Evolutionary conservation across 2,329 filamentous ascomycete species (phyloP).

Genomic region (Metarhizium anisopliae): DNA sequence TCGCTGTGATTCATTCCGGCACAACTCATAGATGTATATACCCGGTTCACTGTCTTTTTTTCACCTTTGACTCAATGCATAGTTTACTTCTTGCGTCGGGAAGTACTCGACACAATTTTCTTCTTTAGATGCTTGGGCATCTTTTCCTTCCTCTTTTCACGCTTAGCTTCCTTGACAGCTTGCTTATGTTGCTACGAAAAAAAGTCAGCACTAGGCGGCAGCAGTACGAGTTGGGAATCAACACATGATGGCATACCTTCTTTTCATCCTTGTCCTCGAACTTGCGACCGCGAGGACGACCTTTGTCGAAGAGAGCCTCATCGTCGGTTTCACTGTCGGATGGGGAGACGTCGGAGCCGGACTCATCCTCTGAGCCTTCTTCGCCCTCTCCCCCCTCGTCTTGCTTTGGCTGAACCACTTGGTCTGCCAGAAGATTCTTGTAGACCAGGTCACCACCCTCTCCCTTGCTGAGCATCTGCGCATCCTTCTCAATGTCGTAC

Average conservation of each 20-base stretch:
- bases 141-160: slow-evolving; percentile 87
- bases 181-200: slow-evolving; percentile 58
- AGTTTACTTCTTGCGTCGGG: slow-evolving; percentile 52
- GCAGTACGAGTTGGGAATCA: not conserved
- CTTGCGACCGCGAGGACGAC: slow-evolving; percentile 66
- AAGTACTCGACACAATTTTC: slow-evolving; percentile 58
- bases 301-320: slow-evolving; percentile 54
- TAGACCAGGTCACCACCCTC: slow-evolving; percentile 75
- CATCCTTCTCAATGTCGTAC: slow-evolving; percentile 90
- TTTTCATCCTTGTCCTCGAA: slow-evolving; percentile 91
- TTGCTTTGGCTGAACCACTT: slow-evolving; percentile 36
- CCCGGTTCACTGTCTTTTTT: slow-evolving; percentile 4
- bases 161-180: slow-evolving; percentile 89
- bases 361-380: slow-evolving; percentile 31
- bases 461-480: slow-evolving; percentile 64
- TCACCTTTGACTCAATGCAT: slow-evolving; percentile 5
- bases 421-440: slow-evolving; percentile 70
- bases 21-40: not conserved
- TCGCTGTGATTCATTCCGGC: not conserved
- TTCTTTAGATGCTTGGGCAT: slow-evolving; percentile 97
- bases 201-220: slow-evolving; percentile 13
- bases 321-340: slow-evolving; percentile 34
- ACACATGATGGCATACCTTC: slow-evolving; percentile 38
- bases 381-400: slow-evolving; percentile 29
- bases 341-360: slow-evolving; percentile 40